Evolutionary conservation across 1,284 basidiomycete species (phyloP).

Genomic region (Cutaneotrichosporon daszewskae): DNA sequence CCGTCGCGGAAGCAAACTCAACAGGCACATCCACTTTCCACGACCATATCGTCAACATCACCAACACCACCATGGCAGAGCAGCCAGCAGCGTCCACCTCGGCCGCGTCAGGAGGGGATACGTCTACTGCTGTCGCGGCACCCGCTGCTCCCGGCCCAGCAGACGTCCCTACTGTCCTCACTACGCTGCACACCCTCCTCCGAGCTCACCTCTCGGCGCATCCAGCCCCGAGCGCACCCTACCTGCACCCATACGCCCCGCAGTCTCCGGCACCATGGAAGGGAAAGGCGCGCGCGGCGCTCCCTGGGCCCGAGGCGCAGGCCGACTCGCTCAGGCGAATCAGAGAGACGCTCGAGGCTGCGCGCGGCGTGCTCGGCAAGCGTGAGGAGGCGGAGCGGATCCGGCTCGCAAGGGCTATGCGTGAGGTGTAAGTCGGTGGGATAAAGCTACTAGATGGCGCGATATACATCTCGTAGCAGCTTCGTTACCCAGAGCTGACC

Average conservation of each 20-base stretch:
- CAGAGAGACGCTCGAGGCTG: slow-evolving; percentile 26
- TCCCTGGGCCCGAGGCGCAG: slow-evolving; percentile 13
- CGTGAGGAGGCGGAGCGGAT: slow-evolving; percentile 13
- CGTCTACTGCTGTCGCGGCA: too few relatives aligned
- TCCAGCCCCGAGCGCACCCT: slow-evolving; percentile 18
- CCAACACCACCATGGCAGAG: too few relatives aligned
- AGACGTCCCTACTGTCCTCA: slow-evolving; percentile 17
- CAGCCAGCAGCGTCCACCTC: too few relatives aligned
- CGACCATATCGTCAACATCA: too few relatives aligned
- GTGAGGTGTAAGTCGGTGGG: slow-evolving; percentile 20
- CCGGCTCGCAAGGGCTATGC: slow-evolving; percentile 15
- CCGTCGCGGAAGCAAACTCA: too few relatives aligned
- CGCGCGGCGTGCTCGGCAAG: slow-evolving; percentile 12
- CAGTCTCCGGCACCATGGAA: slow-evolving; percentile 11
- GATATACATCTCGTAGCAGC: too few relatives aligned
- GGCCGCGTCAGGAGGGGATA: too few relatives aligned
- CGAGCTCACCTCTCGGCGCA: slow-evolving; percentile 16
- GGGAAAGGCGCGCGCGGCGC: slow-evolving; percentile 16
- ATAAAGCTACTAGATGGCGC: too few relatives aligned
- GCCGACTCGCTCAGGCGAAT: slow-evolving; percentile 23
- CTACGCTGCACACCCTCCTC: slow-evolving; percentile 21
- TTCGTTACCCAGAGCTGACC: slow-evolving; percentile 1
- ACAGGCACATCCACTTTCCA: too few relatives aligned
- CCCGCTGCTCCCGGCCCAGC: background rate
- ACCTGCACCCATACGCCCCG: slow-evolving; percentile 29